These are phyloP conservation scores for Vicia sativa DNA, from an alignment of 306 rosid species.

Conservation along the genomic window DNA sequence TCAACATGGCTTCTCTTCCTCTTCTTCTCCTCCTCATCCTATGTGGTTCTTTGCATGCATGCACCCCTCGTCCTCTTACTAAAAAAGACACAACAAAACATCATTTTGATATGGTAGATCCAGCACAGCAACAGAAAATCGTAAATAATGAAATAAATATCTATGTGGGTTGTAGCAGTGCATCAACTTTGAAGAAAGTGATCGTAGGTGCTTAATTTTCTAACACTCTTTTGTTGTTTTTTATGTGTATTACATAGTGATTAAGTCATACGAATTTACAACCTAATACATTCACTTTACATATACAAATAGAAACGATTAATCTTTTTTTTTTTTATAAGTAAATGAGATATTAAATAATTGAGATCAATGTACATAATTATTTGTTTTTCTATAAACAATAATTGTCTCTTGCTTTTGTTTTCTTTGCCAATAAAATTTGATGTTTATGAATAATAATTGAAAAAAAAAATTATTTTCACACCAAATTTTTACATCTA, in stretches of 20 bases:
- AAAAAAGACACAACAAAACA: constrained; percentile 16
- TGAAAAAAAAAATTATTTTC: too few relatives aligned
- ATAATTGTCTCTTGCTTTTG: background rate
- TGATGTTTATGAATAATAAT: background rate
- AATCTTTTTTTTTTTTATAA: too few relatives aligned
- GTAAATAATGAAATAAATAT: constrained; percentile 19
- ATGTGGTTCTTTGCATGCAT: constrained; percentile 64
- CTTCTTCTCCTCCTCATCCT: constrained; percentile 45
- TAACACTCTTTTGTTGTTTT: background rate
- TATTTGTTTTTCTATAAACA: background rate
- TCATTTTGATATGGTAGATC: constrained; percentile 44
- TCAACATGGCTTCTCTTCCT: constrained; percentile 54
- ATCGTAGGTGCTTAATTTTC: constrained; percentile 33
- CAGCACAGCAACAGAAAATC: constrained; percentile 25
- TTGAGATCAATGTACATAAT: background rate
- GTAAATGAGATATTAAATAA: background rate
- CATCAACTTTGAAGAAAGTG: constrained; percentile 35
- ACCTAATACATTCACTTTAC: too few relatives aligned
- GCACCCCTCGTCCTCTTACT: constrained; percentile 49
- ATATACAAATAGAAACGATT: too few relatives aligned
- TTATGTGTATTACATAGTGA: background rate
- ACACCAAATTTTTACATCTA: too few relatives aligned
- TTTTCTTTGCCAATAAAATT: constrained; percentile 4
- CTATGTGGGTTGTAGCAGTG: constrained; percentile 34
- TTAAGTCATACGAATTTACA: too few relatives aligned